Evolutionary conservation across 176 grass and related monocot species (phyloP).

Genomic region (Musa troglodytarum): DNA sequence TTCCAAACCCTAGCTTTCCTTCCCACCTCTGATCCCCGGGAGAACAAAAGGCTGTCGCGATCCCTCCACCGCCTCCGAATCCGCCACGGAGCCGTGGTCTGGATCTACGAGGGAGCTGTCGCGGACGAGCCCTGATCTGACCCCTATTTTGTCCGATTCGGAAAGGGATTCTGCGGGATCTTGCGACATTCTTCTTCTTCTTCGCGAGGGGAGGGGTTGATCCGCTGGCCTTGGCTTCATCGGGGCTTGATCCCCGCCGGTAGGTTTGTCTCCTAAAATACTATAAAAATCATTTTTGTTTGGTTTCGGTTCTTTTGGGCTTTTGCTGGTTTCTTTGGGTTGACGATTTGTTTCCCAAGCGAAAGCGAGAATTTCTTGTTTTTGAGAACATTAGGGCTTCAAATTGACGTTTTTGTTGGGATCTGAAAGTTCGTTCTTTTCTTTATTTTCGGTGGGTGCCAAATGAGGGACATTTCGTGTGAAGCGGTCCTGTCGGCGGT

Average conservation of each 20-base stretch:
- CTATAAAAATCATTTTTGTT: neutral
- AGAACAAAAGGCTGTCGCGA: slow-evolving; percentile 3
- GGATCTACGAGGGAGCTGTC: slow-evolving; percentile 3
- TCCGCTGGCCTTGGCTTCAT: neutral
- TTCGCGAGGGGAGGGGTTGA: neutral
- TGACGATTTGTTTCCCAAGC: neutral
- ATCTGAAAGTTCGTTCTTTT: neutral
- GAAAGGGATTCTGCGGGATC: neutral
- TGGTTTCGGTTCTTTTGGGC: neutral
- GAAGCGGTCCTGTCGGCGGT: neutral
- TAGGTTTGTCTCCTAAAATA: neutral
- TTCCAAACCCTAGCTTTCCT: slow-evolving; percentile 12
- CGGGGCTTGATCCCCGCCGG: neutral
- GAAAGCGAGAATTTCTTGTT: neutral
- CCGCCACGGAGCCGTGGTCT: neutral
- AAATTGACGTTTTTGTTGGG: neutral
- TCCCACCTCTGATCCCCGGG: slow-evolving; percentile 20
- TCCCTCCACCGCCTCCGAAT: neutral
- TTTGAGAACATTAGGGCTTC: neutral
- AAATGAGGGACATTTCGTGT: neutral
- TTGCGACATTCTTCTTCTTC: neutral
- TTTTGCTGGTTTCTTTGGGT: neutral
- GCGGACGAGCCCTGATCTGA: neutral
- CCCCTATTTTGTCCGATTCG: neutral
- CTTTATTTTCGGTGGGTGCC: neutral